Evolutionary conservation across 2,329 filamentous ascomycete genomes (phyloP), one percentile per base, ranked within the genome.

Genomic region (Colletotrichum siamense): DNA sequence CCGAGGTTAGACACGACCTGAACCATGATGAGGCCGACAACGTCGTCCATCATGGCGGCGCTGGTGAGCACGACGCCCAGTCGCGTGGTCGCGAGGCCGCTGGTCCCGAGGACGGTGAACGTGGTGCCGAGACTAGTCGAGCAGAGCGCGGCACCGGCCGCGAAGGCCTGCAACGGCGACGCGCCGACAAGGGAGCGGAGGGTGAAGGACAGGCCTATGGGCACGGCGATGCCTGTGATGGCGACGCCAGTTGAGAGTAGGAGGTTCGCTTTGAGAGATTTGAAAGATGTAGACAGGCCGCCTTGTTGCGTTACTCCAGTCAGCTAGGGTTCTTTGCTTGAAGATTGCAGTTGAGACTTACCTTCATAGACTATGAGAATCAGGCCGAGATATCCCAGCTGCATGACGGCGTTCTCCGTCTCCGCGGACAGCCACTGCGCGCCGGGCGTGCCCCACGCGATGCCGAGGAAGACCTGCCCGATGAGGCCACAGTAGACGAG

Each of bases 21-120:
- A 0, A 95, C 93, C 91, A 96, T 94, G 9, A 96, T 91, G 12
- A 96, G 85, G 0, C 94, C 94, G 2, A 95, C 90, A 0, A 96
- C 92, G 84, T 97, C 95, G 81, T 97, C 95, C 85, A 97, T 91
- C 91, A 97, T 95, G 0, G 95, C 95, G 1, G 94, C 94, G 75
- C 91, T 93, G 4, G 91, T 91, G 1, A 96, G 87, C 0, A 97
- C 90, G 84, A 92, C 73, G 85, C 95, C 89, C 7, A 90, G 81
- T 9, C 88, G 84, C 3, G 88, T 87, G 2, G 82, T 78, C 2
- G 81, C 82, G 5, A 89, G 83, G 0, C 87, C 87, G 26, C 86
- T 88, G 1, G 85, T 82, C 15, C 84, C 81, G 0, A 90, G 83
- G 6, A 90, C 85, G 4, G 91, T 92, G 10, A 95, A 93, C 1